Conservation (phyloP, 2,329 filamentous ascomycete species). For the Bipolaris sorokiniana region DNA sequence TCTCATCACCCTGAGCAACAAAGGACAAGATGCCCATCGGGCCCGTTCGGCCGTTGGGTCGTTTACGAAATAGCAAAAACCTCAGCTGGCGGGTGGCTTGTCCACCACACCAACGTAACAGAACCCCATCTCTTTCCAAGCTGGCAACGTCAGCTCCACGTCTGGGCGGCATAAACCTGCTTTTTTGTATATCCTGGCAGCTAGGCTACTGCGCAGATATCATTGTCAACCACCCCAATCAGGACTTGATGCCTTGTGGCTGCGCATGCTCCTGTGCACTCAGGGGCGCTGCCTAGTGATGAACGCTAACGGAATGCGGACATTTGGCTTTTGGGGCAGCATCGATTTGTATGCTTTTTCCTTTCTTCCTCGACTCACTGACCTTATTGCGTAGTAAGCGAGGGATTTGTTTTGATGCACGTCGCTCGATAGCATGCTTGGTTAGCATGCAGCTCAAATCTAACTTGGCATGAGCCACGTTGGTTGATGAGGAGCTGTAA, state of each 20-base stretch:
- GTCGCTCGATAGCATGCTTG: neutral
- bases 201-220: slow-evolving; percentile 3
- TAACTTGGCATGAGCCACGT: neutral
- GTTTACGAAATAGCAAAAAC: neutral
- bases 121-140: neutral
- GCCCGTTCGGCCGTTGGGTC: neutral
- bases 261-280: slow-evolving; percentile 5
- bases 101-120: neutral
- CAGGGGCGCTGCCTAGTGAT: neutral
- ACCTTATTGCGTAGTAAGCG: neutral
- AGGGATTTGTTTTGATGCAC: neutral
- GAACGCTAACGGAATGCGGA: slow-evolving; percentile 9
- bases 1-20: neutral
- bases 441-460: neutral
- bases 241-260: neutral
- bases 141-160: slow-evolving; percentile 2
- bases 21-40: neutral
- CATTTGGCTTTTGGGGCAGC: slow-evolving; percentile 4
- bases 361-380: neutral
- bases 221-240: slow-evolving; percentile 8
- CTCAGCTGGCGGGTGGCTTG: slow-evolving; percentile 5
- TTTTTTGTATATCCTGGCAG: neutral
- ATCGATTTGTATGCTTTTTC: slow-evolving; percentile 15
- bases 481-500: neutral
- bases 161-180: slow-evolving; percentile 3